Base-by-base conservation (phyloP, 257 asterid genomes). In the Scutellaria barbata region DNA sequence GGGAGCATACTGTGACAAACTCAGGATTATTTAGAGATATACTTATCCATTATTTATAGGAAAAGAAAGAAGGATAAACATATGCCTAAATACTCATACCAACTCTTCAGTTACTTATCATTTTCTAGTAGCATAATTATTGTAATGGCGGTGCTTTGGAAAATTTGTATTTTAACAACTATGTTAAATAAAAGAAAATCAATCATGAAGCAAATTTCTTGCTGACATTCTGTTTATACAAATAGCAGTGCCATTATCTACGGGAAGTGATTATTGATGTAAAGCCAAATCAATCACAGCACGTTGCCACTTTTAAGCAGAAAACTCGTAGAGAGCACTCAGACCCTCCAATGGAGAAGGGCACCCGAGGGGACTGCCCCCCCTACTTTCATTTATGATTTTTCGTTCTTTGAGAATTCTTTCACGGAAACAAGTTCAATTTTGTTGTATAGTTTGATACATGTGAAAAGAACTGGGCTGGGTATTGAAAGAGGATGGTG, bases 371-470 rank as follows among this genome's bases (percentile, higher is more conserved):
- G 74, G 37, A 72, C 45, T 13, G 5, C 17, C 51, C 54, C 25
- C 33, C 62, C 25, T 58, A 46, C 50, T 55, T 78, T 53, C 65
- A 41, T 62, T 66, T 73, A 64, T 80, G 65, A 58, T 46, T 64
- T 74, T 66, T 61, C 22, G 42, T 73, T 71, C 66, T 46, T 64
- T 43, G 43, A 67, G 77, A 67, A 68, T 55, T 77, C 30, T 64
- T 71, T 76, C 63, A 69, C 42, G 46, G 72, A 67, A 61, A 39
- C 43, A 48, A 57, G 42, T 67, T 70, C 63, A 10, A 14, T 56
- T 81, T 71, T 69, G 68, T 62, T 76, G 80, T 74, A 68, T 65
- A 76, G 79, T 67, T 66, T 83, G 37, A 55, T 69, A 76, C 65
- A 57, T 72, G 58, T 48, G 33, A 41, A 62, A 71, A 35, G 68